Evolutionary conservation across 2,329 filamentous ascomycete species (phyloP).

Genomic region (Microsporum ferrugineum): DNA sequence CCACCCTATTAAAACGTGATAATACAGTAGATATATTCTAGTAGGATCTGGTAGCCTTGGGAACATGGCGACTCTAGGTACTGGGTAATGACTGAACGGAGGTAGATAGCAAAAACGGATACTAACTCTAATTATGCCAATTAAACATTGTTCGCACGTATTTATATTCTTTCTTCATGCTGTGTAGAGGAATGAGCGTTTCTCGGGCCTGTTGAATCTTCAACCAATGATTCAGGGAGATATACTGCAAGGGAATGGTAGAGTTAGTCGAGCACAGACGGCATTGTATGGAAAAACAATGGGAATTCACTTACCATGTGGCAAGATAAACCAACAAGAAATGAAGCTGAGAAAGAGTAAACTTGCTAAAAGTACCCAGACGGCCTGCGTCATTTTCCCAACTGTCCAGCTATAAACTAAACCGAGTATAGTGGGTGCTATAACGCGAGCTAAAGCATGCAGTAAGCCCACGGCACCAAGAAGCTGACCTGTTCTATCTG

Average conservation of each 20-base stretch:
- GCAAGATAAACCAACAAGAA: conserved; percentile 58
- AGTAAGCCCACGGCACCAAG: conserved; percentile 77
- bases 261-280: background rate
- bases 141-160: background rate
- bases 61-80: too few relatives aligned
- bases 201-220: background rate
- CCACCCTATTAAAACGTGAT: too few relatives aligned
- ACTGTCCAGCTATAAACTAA: conserved; percentile 76
- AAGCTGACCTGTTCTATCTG: conserved; percentile 71
- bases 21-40: too few relatives aligned
- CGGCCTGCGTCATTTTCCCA: conserved; percentile 62
- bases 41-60: too few relatives aligned
- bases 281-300: background rate
- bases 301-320: conserved; percentile 53
- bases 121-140: background rate
- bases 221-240: background rate
- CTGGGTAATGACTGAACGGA: background rate
- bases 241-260: background rate
- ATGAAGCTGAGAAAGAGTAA: conserved; percentile 57
- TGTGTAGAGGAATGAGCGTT: background rate
- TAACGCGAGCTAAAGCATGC: conserved; percentile 66
- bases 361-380: conserved; percentile 62
- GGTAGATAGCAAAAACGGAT: background rate
- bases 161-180: background rate
- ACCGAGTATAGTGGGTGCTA: conserved; percentile 75